A percentile compares a stretch with the other conserved stretches of the same genome.
Conservation (phyloP, 345 rosid species). For the Stellera chamaejasme region DNA sequence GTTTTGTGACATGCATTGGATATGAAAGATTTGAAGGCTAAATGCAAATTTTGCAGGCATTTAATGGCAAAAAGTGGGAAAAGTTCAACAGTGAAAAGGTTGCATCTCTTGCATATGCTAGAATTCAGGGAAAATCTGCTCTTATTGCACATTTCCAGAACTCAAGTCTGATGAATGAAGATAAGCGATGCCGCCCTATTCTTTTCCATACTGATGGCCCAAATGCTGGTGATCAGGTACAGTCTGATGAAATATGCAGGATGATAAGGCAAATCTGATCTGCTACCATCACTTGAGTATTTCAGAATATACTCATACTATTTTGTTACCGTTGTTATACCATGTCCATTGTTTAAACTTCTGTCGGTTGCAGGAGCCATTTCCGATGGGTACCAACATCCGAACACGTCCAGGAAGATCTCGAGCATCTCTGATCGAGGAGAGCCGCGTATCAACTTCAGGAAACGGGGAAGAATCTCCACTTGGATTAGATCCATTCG, state of each 20-base stretch:
- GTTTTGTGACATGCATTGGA: conserved; percentile 1
- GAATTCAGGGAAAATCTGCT: conserved; percentile 84
- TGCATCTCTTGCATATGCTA: conserved; percentile 79
- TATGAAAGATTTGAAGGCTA: not conserved
- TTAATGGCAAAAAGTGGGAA: conserved; percentile 89
- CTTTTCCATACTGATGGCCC: conserved; percentile 86
- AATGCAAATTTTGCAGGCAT: conserved; percentile 40
- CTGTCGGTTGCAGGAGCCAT: conserved; percentile 51
- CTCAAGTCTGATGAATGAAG: conserved; percentile 91
- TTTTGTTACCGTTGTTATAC: not conserved
- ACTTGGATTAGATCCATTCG: conserved; percentile 40
- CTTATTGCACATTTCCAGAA: conserved; percentile 91
- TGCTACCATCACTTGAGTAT: too few species aligned
- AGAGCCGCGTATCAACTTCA: conserved; percentile 30
- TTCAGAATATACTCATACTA: not conserved
- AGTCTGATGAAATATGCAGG: not conserved
- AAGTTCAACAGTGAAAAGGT: conserved; percentile 90
- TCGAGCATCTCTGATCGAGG: conserved; percentile 38
- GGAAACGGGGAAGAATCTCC: conserved; percentile 53
- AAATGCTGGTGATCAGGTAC: conserved; percentile 87
- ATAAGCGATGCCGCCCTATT: conserved; percentile 86
- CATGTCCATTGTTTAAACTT: not conserved
- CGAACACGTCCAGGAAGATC: conserved; percentile 68
- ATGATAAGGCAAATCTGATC: not conserved
- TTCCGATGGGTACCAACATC: conserved; percentile 70